Evolutionary conservation across 2,329 filamentous ascomycete species (phyloP).

Genomic region (Pseudofabraea citricarpa): DNA sequence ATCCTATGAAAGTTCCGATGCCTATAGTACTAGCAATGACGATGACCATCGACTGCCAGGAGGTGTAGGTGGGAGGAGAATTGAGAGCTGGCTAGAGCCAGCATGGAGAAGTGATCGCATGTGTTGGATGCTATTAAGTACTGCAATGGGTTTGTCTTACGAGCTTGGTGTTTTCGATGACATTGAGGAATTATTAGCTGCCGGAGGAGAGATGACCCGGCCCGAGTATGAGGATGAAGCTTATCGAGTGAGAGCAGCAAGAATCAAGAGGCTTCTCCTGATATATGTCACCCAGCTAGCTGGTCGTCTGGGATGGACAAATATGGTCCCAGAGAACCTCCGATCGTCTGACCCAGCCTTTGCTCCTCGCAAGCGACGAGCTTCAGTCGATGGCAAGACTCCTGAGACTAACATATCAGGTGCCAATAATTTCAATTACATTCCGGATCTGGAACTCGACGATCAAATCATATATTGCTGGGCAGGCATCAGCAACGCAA

Average conservation of each 20-base stretch:
- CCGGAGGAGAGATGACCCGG: conserved; percentile 52
- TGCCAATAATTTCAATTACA: conserved; percentile 58
- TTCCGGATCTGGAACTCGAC: conserved; percentile 61
- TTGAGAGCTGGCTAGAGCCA: conserved; percentile 94
- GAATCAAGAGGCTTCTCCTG: conserved; percentile 80
- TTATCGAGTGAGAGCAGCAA: conserved; percentile 71
- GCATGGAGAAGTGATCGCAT: conserved; percentile 92
- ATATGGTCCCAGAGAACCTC: conserved; percentile 76
- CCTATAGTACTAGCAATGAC: conserved; percentile 39
- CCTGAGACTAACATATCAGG: conserved; percentile 54
- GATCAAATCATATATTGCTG: conserved; percentile 80
- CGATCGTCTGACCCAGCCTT: conserved; percentile 53
- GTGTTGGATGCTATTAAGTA: conserved; percentile 97
- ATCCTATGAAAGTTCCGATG: conserved; percentile 43
- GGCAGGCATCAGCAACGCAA: conserved; percentile 87
- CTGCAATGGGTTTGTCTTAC: conserved; percentile 82
- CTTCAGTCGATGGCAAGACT: conserved; percentile 50
- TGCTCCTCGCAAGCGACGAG: conserved; percentile 33
- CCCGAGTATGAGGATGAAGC: conserved; percentile 69
- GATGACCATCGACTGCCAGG: conserved; percentile 34
- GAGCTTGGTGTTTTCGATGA: conserved; percentile 95
- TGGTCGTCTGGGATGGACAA: conserved; percentile 85
- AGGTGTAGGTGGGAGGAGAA: conserved; percentile 74
- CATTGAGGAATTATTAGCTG: conserved; percentile 65
- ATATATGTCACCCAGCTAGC: conserved; percentile 94